Percentiles rank a stretch among this genome's conserved stretches.
Evolutionary conservation across 2,329 filamentous ascomycete genomes (phyloP).

Genomic region (Colletotrichum salicis): DNA sequence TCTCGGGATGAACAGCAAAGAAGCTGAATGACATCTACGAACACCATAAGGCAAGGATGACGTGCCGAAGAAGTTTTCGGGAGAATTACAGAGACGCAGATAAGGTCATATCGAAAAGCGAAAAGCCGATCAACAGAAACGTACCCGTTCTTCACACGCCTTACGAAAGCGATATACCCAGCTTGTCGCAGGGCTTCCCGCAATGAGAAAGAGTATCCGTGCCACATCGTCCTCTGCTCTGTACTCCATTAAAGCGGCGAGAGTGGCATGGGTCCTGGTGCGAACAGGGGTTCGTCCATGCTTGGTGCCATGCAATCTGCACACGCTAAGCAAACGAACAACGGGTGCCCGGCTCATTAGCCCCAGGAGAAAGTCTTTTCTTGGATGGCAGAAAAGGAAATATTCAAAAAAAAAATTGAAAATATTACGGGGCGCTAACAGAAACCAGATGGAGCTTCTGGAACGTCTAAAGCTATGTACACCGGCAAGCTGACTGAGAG

Average conservation of each 20-base stretch:
- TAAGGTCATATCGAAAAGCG: background rate
- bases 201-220: background rate
- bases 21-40: background rate
- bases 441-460: constrained; percentile 10
- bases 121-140: constrained; percentile 3
- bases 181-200: constrained; percentile 14
- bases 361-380: constrained; percentile 1
- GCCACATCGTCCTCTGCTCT: background rate
- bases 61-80: background rate
- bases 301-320: constrained; percentile 9
- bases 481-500: constrained; percentile 19
- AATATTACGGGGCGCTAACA: constrained; percentile 6
- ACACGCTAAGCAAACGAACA: constrained; percentile 3
- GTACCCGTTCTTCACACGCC: background rate
- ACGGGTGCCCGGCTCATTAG: constrained; percentile 18
- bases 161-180: background rate
- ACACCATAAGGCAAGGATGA: background rate
- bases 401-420: background rate
- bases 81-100: background rate
- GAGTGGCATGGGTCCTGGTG: background rate
- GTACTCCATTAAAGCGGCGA: constrained; percentile 16
- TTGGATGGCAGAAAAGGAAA: background rate
- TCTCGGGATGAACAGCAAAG: background rate
- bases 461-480: background rate
- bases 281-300: constrained; percentile 13